Conservation (phyloP, 805 yeast genomes). For the Nakazawaea ambrosiae region DNA sequence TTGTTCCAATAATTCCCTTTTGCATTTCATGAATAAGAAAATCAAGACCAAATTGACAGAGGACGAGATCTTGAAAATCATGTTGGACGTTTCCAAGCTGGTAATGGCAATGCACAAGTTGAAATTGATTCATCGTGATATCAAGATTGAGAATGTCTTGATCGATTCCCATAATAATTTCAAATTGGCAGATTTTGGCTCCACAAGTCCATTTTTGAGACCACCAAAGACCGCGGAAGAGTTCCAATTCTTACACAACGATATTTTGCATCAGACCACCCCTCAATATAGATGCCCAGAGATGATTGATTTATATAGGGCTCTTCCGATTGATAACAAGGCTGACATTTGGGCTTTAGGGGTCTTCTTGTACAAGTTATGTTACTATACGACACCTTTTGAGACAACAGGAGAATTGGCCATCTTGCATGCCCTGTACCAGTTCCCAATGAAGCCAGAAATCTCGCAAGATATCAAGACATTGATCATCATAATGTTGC, state of each 20-base stretch:
- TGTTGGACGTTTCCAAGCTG: conserved; percentile 76
- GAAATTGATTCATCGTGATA: conserved; percentile 82
- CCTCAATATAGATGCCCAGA: conserved; percentile 96
- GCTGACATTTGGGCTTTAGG: conserved; percentile 98
- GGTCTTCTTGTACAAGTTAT: conserved; percentile 78
- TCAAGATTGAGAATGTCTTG: conserved; percentile 90
- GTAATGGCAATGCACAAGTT: conserved; percentile 78
- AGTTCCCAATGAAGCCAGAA: conserved; percentile 62
- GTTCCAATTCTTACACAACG: conserved; percentile 72
- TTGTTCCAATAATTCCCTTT: conserved; percentile 79
- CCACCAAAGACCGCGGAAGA: conserved; percentile 74
- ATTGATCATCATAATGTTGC: conserved; percentile 70
- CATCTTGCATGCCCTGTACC: conserved; percentile 75
- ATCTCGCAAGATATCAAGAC: conserved; percentile 69
- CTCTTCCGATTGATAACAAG: conserved; percentile 83
- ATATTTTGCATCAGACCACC: conserved; percentile 84
- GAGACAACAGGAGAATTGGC: conserved; percentile 79
- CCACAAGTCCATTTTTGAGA: conserved; percentile 62
- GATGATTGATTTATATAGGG: conserved; percentile 84
- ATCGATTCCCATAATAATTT: conserved; percentile 64
- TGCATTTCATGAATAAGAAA: conserved; percentile 87
- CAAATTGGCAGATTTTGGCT: conserved; percentile 92
- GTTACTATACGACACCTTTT: conserved; percentile 93
- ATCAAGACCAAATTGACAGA: conserved; percentile 73
- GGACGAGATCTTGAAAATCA: conserved; percentile 71